A percentile compares a stretch with the other conserved stretches of the same genome.
phyloP scores from a whole-genome alignment of 2,329 filamentous ascomycete species.

The Pezicula carpinea region DNA sequence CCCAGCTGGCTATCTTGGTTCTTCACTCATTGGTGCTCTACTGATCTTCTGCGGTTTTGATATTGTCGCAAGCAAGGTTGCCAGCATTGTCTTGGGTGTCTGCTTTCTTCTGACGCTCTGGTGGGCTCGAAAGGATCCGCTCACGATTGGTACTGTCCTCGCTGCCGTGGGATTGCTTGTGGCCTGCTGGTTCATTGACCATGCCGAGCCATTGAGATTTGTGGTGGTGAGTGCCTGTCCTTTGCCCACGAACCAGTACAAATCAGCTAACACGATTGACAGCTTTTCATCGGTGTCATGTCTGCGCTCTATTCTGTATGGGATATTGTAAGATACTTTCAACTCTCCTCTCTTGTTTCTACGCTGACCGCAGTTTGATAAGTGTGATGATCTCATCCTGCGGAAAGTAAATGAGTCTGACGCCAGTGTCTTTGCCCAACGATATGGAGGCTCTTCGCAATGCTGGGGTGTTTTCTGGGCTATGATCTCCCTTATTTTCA shows the following conservation, averaged over 20 bases:
- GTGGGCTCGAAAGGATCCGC: slow-evolving; percentile 77
- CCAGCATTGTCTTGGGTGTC: slow-evolving; percentile 65
- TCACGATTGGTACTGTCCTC: slow-evolving; percentile 67
- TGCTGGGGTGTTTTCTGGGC: slow-evolving; percentile 81
- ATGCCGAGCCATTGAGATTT: slow-evolving; percentile 69
- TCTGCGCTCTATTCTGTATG: slow-evolving; percentile 74
- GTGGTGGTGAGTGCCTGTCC: slow-evolving; percentile 49
- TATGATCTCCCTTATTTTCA: slow-evolving; percentile 65
- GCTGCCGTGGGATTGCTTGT: slow-evolving; percentile 66
- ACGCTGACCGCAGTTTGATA: slow-evolving; percentile 2
- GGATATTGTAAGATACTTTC: slow-evolving; percentile 58
- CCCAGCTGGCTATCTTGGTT: slow-evolving; percentile 74
- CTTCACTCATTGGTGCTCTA: slow-evolving; percentile 70
- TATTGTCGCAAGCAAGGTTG: slow-evolving; percentile 76
- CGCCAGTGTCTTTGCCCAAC: slow-evolving; percentile 72
- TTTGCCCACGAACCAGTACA: background rate
- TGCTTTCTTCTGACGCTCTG: slow-evolving; percentile 76
- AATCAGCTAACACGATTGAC: slow-evolving; percentile 1
- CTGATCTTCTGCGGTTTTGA: slow-evolving; percentile 78
- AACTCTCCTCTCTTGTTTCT: background rate
- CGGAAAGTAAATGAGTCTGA: slow-evolving; percentile 78
- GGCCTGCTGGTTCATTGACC: slow-evolving; percentile 74
- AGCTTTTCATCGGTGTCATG: slow-evolving; percentile 80
- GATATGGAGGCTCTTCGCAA: slow-evolving; percentile 73
- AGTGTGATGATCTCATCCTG: slow-evolving; percentile 75